These are phyloP conservation scores for Jatropha multifida DNA, from an alignment of 441 rosid species.

Conservation along the genomic window DNA sequence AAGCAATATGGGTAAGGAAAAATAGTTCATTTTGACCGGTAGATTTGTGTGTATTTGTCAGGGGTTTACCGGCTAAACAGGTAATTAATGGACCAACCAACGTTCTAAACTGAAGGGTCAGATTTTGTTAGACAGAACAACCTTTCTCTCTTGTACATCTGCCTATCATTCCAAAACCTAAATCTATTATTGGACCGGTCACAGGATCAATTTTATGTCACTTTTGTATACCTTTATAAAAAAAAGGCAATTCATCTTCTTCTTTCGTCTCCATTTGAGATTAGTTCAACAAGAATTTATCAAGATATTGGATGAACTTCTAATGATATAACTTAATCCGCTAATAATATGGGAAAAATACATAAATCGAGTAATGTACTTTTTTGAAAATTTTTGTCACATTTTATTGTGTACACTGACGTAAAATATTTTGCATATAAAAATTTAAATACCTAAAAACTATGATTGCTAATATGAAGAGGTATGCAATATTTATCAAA, in stretches of 20 bases:
- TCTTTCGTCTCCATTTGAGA: neutral
- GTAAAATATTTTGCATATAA: too few species aligned
- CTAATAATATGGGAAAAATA: too few species aligned
- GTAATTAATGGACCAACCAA: slow-evolving; percentile 35
- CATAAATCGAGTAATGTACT: too few species aligned
- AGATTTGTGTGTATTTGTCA: slow-evolving; percentile 30
- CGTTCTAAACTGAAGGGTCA: slow-evolving; percentile 35
- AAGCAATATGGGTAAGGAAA: neutral
- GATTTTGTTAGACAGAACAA: slow-evolving; percentile 45
- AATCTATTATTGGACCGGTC: neutral
- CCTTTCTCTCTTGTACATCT: slow-evolving; percentile 23
- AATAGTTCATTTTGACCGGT: slow-evolving; percentile 33
- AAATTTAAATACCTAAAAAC: too few species aligned
- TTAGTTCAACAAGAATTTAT: too few species aligned
- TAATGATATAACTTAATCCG: too few species aligned
- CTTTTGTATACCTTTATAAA: neutral
- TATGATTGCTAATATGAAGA: too few species aligned
- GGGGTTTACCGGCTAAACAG: slow-evolving; percentile 17
- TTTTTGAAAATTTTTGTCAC: too few species aligned
- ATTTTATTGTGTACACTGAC: too few species aligned
- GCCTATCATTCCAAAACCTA: slow-evolving; percentile 5
- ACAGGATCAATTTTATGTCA: neutral
- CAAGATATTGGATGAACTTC: too few species aligned
- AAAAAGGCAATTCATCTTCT: neutral
- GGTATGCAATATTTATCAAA: too few species aligned